phyloP scores from a whole-genome alignment of 2,329 filamentous ascomycete genomes.

The Trichoderma oligosporum region DNA sequence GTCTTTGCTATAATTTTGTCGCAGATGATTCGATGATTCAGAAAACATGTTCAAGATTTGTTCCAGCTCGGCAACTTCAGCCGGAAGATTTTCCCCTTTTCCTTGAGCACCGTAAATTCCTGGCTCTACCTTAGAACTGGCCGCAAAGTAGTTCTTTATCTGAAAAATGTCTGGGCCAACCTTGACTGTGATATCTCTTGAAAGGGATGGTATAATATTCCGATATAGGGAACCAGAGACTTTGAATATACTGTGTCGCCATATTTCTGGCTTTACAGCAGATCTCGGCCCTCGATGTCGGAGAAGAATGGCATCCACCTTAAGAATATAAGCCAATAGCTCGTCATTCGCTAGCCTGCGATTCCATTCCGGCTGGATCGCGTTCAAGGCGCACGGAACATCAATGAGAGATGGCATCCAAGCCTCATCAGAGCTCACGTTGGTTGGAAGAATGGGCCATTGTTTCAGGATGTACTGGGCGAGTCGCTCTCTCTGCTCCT shows the following conservation, averaged over 20 bases:
- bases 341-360: conserved; percentile 5
- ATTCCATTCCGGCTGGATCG: background rate
- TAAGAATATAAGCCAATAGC: background rate
- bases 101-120: too few relatives aligned
- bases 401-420: background rate
- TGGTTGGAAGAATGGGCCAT: conserved; percentile 8
- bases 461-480: conserved; percentile 1
- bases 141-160: background rate
- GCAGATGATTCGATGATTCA: background rate
- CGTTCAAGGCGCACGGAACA: background rate
- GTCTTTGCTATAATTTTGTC: conserved; percentile 24
- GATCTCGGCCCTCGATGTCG: background rate
- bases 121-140: too few relatives aligned
- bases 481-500: background rate
- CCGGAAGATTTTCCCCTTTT: background rate
- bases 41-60: conserved; percentile 13
- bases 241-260: background rate
- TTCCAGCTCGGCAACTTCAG: background rate
- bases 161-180: background rate
- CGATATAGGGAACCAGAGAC: background rate
- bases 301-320: background rate
- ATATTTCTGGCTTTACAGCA: background rate
- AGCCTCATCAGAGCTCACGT: background rate
- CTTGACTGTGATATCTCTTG: background rate
- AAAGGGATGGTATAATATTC: background rate